Conservation (phyloP, 108 stramenopile genomes). For the Nitzschia sp. region DNA sequence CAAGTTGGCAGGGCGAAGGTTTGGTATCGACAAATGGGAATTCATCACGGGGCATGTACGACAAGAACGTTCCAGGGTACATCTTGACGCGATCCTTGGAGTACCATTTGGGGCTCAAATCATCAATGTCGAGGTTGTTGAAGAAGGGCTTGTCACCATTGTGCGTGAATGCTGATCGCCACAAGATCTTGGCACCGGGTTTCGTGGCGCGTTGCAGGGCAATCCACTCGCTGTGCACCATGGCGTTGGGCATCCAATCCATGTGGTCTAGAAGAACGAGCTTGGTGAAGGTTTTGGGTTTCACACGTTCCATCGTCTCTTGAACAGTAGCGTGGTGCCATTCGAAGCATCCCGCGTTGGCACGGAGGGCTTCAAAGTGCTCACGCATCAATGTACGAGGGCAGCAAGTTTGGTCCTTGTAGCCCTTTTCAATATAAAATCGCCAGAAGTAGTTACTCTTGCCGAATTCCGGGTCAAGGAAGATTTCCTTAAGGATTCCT, state of each 20-base stretch:
- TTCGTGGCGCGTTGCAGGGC: conserved; percentile 58
- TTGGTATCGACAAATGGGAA: conserved; percentile 57
- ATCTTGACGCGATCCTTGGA: conserved; percentile 64
- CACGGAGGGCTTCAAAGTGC: conserved; percentile 49
- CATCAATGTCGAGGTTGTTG: conserved; percentile 55
- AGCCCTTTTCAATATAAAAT: conserved; percentile 59
- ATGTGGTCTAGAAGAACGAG: conserved; percentile 59
- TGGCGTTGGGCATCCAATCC: conserved; percentile 66
- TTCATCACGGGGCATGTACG: conserved; percentile 50
- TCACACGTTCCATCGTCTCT: conserved; percentile 64
- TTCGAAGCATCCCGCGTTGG: conserved; percentile 58
- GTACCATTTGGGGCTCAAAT: conserved; percentile 59
- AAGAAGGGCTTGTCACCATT: conserved; percentile 67
- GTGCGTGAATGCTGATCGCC: conserved; percentile 64
- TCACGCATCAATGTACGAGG: conserved; percentile 48
- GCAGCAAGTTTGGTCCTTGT: conserved; percentile 61
- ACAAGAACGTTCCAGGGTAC: conserved; percentile 59
- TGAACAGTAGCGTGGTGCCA: conserved; percentile 66
- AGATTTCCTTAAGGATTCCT: conserved; percentile 51
- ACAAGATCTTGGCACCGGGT: conserved; percentile 54
- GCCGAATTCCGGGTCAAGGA: conserved; percentile 60
- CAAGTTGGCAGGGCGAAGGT: conserved; percentile 55
- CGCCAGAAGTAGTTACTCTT: conserved; percentile 58
- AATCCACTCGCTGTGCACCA: conserved; percentile 65
- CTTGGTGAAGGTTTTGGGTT: conserved; percentile 60